Evolutionary conservation across 2,329 filamentous ascomycete species (phyloP).

Genomic region (Alternaria arborescens): DNA sequence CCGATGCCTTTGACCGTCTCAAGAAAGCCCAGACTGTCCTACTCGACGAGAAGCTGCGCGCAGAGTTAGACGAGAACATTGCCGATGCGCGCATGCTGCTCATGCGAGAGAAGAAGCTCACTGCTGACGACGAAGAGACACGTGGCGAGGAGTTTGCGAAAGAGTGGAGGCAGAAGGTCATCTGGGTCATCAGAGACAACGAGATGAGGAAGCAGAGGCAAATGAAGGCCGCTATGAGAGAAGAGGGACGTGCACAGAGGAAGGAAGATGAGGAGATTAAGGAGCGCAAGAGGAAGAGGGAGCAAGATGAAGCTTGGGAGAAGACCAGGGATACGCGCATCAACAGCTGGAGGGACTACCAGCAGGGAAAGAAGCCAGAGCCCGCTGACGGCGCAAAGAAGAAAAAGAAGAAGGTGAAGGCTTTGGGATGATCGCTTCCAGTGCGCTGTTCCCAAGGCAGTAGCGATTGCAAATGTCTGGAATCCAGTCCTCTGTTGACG

Average conservation of each 20-base stretch:
- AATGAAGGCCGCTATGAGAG: conserved; percentile 93
- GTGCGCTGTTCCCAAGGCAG: too few species aligned
- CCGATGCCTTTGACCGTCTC: conserved; percentile 94
- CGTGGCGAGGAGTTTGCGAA: conserved; percentile 83
- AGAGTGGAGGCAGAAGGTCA: conserved; percentile 90
- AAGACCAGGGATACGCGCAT: conserved; percentile 89
- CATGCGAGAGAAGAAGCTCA: conserved; percentile 94
- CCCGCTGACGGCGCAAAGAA: conserved; percentile 55
- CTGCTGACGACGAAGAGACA: conserved; percentile 84
- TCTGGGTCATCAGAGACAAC: conserved; percentile 89
- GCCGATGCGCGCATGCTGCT: conserved; percentile 94
- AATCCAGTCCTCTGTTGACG: not conserved
- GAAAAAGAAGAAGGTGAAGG: conserved; percentile 64
- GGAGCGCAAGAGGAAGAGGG: conserved; percentile 67
- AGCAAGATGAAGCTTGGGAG: conserved; percentile 96
- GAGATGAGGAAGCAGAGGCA: conserved; percentile 85
- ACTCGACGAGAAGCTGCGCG: conserved; percentile 92
- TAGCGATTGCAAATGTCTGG: too few species aligned
- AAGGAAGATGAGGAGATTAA: conserved; percentile 87
- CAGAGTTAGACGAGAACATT: conserved; percentile 89
- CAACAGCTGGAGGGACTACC: conserved; percentile 91
- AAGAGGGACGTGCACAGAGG: conserved; percentile 89
- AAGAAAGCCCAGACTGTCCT: conserved; percentile 93
- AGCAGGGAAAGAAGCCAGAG: conserved; percentile 69
- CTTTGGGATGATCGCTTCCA: conserved; percentile 54